Evolutionary conservation across 139 green algal genomes (phyloP), one percentile per base, ranked within the genome.

Genomic region (Chlorella vulgaris): DNA sequence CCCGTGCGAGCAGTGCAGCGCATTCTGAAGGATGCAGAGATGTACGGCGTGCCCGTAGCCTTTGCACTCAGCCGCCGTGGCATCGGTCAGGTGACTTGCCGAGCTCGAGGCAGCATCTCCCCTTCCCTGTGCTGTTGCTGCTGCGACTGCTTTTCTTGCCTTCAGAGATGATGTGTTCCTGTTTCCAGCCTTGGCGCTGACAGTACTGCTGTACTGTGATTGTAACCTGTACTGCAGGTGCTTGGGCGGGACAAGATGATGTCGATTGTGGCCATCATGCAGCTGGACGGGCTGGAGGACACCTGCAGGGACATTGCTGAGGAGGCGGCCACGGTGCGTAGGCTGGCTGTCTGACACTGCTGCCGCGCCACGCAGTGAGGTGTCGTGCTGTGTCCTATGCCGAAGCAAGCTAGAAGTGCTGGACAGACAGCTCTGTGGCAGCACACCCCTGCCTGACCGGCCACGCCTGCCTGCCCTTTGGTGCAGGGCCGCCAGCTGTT

Each of bases 1-100:
- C 84, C 84, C 0, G 80, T 88, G 85, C 91, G 81, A 69, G 90
- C 73, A 66, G 83, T 90, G 63, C 36, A 83, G 31, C 84, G 80
- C 63, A 92, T 97, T 51, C 82, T 97, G 65, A 39, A 67, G 39
- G 81, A 81, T 29, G 87, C 87, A 40, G 43, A 83, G 21, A 76
- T 80, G 33, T 39, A 68, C 13, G 78, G 62, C 36, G 76, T 92
- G 24, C 87, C 89, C 2, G 79, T 93, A 0, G 84, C 95, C 38
- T 97, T 96, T 87, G 90, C 90, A 0, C 82, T 97, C 2, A 94
- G 80, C n/a, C 89, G 93, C 29, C 94, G 94, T 76, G 89, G 91
- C 70, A 86, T 97, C 79, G 93, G 93, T 33, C 85, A 93, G 71
- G 84, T 87, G 47, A n/a, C n/a, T n/a, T n/a, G n/a, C n/a, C n/a